These are phyloP conservation scores for Hysterium pulicare DNA, from an alignment of 2,329 filamentous ascomycete species.

Conservation along the genomic window DNA sequence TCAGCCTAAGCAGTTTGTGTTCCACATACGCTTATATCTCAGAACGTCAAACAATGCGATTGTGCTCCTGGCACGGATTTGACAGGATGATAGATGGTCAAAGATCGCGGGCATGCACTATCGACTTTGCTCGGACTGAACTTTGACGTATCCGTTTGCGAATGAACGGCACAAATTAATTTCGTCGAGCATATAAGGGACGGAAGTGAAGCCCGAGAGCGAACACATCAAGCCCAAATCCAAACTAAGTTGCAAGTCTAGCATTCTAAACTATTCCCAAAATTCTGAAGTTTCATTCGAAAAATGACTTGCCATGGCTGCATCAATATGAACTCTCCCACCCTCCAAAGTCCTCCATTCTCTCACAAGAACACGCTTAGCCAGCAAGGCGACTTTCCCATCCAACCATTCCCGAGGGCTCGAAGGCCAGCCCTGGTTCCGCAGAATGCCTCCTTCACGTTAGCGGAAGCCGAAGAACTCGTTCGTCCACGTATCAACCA, in stretches of 20 bases:
- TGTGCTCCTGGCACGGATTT: slow-evolving; percentile 2
- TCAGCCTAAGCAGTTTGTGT: slow-evolving; percentile 1
- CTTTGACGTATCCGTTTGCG: slow-evolving; percentile 1
- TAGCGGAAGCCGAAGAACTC: slow-evolving; percentile 12
- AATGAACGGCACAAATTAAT: neutral
- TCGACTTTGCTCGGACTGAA: neutral
- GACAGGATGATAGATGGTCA: neutral
- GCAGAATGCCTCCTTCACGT: slow-evolving; percentile 8
- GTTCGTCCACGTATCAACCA: slow-evolving; percentile 9
- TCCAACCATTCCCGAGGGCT: slow-evolving; percentile 6
- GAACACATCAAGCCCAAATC: neutral
- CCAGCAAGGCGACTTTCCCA: neutral
- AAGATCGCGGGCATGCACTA: slow-evolving; percentile 7
- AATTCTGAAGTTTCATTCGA: neutral
- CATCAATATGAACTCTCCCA: neutral
- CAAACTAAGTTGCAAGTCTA: neutral
- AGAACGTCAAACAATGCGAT: slow-evolving; percentile 6
- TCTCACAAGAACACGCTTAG: neutral
- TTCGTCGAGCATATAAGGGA: no score
- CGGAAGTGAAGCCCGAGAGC: no score
- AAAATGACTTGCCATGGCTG: slow-evolving; percentile 3
- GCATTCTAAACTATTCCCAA: neutral
- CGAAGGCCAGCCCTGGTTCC: slow-evolving; percentile 13
- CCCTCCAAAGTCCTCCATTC: neutral
- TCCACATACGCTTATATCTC: slow-evolving; percentile 1